Evolutionary conservation across 345 rosid species (phyloP), one percentile per base, ranked within the genome.

Genomic region (Dipteronia dyeriana): DNA sequence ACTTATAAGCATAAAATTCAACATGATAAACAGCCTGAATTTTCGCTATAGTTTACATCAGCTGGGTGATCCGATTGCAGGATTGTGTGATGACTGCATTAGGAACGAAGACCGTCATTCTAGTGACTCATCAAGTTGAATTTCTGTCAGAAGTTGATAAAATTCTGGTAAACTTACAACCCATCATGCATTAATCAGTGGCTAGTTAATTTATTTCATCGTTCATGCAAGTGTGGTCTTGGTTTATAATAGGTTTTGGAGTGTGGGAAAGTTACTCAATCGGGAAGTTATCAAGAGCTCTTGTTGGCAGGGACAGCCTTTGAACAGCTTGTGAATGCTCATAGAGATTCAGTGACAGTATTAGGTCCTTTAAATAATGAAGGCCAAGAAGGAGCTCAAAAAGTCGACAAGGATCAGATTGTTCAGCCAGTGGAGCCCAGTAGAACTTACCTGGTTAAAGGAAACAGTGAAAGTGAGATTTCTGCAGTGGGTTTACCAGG

Each of bases 241-340:
- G 9, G 11, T 59, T 53, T 75, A 45, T 7, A 8, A 20, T 77
- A 91, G 95, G 91, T 93, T 70, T 84, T 91, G 91, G 89, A 89
- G 41, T 82, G 82, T 1, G 98, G 98, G 38, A 64, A 79, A 66
- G 81, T 91, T 70, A 83, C 80, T 66, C 92, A 88, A 62, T 83
- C 86, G 43, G 94, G 98, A 10, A 89, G 78, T 75, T 93, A 90
- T 66, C 84, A 80, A 68, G 90, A 93, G 80, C 86, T 93, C 31
- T 67, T 89, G 79, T 75, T 25, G 43, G 80, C 84, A 10, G 96
- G 92, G 66, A 78, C 93, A 12, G 85, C 91, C 69, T 93, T 93
- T 41, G 88, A 91, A 47, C 85, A 84, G 70, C 92, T 93, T 25
- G 97, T 93, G 75, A 90, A 86, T 76, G 98, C 98, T 79, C 97